Base-by-base conservation (phyloP, 768 basidiomycete species). In the Trametes gibbosa region DNA sequence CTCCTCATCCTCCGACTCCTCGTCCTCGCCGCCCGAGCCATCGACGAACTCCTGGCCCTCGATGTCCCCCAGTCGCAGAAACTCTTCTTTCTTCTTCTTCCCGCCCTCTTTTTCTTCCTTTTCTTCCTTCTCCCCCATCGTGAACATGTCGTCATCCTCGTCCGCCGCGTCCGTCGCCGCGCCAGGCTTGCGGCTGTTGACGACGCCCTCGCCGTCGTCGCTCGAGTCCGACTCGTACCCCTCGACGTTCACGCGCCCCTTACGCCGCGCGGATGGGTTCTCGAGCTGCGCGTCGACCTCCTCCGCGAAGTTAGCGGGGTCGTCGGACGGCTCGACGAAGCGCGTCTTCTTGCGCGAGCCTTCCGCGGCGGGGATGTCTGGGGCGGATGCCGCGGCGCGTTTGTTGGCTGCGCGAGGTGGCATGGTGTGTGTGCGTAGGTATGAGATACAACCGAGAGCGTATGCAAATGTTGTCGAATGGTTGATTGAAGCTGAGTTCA, bases 191-290 rank as follows among this genome's bases (percentile, higher is more conserved):
- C 95, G 81, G 69, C 89, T 91, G n/a, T 74, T 75, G 9, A 95
- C 95, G 37, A 95, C 92, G n/a, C 92, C 89, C 71, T 97, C 94
- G 2, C 91, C 94, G 62, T 97, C 95, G 69, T 96, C 92, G 56
- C 85, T 94, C 2, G 94, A 95, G 74, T 97, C 95, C 1, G 92
- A 93, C 13, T 95, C 93, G 71, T 97, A 98, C 16, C 95, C 86
- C 53, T 92, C 92, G 17, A 81, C 87, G 69, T 88, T 90, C 58
- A 97, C 84, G 46, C 84, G 83, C 21, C 90, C 86, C 69, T 84
- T 87, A 17, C 87, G 82, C 58, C 76, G 77, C 23, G 77, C 77
- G 12, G 81, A 80, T 4, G 86, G 82, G 64, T 78, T 77, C 71
- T 92, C 91, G 56, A 93, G 84, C 0, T 85, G 79, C 3, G 80